Base-by-base conservation (phyloP, 1,284 basidiomycete species). In the Cryptococcus maquisensis region DNA sequence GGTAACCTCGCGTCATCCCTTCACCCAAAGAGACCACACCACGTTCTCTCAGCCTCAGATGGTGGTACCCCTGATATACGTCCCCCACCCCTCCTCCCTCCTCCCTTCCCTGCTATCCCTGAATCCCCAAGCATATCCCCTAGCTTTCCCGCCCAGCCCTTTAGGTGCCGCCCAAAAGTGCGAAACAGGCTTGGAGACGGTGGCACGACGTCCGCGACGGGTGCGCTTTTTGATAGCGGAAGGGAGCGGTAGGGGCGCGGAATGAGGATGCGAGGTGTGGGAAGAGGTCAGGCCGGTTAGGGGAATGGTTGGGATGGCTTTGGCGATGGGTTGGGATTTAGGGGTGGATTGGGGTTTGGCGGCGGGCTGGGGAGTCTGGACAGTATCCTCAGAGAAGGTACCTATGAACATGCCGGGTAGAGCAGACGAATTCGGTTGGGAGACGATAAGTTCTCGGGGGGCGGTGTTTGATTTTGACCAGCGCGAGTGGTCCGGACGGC, bases 71-170 rank as follows among this genome's bases (percentile, higher is more conserved):
- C 59, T 15, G 18, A 61, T 41, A 59, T 59, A 62, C n/a, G 52
- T 50, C n/a, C n/a, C n/a, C 49, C 51, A 52, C 18, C 54, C 52
- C 13, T 39, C 24, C 21, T 59, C 54, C 8, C 60, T 36, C 20
- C 60, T 35, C n/a, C 60, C 60, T 39, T 62, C 60, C 49, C 53
- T 48, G 39, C 57, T 59, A 47, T 59, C 60, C n/a, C 60, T 35
- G 35, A 51, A 62, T 2, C 60, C 60, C 56, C 56, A 62, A n/a
- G 56, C 60, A 24, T 62, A 62, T 18, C 60, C 60, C 39, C 60
- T 28, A 12, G 49, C 57, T 52, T 62, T 59, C 2, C 60, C 60
- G 8, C 60, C 60, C 12, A 62, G 23, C n/a, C 51, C 60, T 28
- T 40, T n/a, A 12, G 56, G 47, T 10, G 60, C 57, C 18, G 60